Conservation (phyloP, 352 stramenopile genomes). For the Elongisporangium anandrum region DNA sequence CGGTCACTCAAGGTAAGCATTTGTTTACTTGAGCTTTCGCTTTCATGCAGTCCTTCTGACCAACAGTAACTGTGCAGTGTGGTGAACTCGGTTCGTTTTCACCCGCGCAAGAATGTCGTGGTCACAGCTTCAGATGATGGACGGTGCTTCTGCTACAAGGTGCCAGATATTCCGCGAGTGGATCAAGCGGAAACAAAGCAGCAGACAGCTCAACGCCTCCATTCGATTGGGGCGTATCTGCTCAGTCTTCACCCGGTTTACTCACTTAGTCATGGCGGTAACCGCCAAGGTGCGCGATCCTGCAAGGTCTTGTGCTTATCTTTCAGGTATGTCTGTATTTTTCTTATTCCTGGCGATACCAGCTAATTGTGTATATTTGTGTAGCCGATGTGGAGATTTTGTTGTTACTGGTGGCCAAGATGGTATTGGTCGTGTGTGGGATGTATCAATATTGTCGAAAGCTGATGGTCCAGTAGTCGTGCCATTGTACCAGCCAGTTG, state of each 20-base stretch:
- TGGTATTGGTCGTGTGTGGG: conserved; percentile 90
- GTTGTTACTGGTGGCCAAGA: conserved; percentile 93
- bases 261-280: conserved; percentile 57
- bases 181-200: conserved; percentile 61
- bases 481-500: conserved; percentile 45
- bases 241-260: conserved; percentile 78
- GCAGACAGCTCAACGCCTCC: conserved; percentile 73
- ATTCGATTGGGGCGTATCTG: conserved; percentile 67
- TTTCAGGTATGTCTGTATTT: conserved; percentile 27
- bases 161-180: conserved; percentile 61
- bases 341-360: background rate
- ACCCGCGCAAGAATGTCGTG: conserved; percentile 81
- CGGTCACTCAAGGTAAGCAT: conserved; percentile 78
- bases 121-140: conserved; percentile 92
- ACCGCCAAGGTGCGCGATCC: conserved; percentile 44
- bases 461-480: conserved; percentile 40
- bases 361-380: background rate
- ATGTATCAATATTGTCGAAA: conserved; percentile 52
- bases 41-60: background rate
- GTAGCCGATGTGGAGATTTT: conserved; percentile 79
- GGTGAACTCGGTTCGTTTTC: conserved; percentile 86
- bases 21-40: conserved; percentile 12
- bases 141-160: conserved; percentile 87
- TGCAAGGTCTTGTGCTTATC: conserved; percentile 73
- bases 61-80: conserved; percentile 20